Evolutionary conservation across 805 yeast species (phyloP), one percentile per base, ranked within the genome.

Genomic region (Candida sphagnicola): DNA sequence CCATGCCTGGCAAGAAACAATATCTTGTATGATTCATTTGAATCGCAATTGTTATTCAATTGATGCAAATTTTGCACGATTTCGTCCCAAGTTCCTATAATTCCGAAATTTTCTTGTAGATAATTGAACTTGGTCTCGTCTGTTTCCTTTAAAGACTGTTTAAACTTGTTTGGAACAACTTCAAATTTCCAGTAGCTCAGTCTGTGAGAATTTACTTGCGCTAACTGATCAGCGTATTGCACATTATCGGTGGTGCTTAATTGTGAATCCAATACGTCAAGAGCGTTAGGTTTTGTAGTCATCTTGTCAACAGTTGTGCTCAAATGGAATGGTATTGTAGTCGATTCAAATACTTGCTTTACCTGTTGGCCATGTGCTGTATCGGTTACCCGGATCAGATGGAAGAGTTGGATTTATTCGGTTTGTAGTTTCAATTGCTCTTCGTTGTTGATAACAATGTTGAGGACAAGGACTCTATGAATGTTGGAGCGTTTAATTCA

Each of bases 1-100:
- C 79, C 80, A 44, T 75, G 80, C 37, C 80, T 63, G 4, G 74
- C 78, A 25, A 74, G 57, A 42, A 67, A 67, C 28, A 75, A 53
- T 8, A 75, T 48, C 50, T 75, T 75, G 54, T 73, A 75, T 5
- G 43, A 39, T n/a, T 49, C 62, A 38, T 61, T 51, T 1, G 31
- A 31, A 3, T 46, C 48, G 2, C 63, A 49, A 5, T 41, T 30
- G 2, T 41, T 47, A 42, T 72, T 74, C 47, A 75, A 57, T n/a
- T 52, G 45, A 4, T 54, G 42, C 13, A 75, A 49, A n/a, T 59
- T 46, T 2, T 34, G 23, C 25, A 51, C 37, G 3, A 66, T 51
- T 11, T 60, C 55, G 4, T 51, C 39, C 76, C 75, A 71, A 2
- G 68, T 44, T 12, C 50, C 45, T 8, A 55, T 40, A 6, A 61